phyloP scores from a whole-genome alignment of 2,329 filamentous ascomycete genomes.

The Leptographium galeiforme region DNA sequence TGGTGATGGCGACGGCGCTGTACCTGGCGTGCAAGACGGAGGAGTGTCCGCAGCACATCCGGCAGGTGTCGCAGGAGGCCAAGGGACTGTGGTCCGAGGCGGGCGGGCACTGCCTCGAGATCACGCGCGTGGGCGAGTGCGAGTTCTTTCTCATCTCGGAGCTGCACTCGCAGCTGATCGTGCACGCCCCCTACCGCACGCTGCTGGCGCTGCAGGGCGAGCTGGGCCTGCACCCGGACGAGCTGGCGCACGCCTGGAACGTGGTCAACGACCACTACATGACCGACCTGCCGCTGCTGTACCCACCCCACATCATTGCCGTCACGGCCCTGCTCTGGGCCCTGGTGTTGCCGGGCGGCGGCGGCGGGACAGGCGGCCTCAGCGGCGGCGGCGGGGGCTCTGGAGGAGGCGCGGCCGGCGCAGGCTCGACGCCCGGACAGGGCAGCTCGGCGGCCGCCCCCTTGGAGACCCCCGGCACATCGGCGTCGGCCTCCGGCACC shows the following conservation, averaged over 20 bases:
- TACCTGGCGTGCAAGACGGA: conserved; percentile 98
- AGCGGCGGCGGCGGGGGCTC: conserved; percentile 15
- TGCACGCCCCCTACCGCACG: conserved; percentile 83
- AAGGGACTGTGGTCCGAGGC: conserved; percentile 66
- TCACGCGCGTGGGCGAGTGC: conserved; percentile 79
- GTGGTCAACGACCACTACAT: conserved; percentile 89
- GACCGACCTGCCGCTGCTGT: conserved; percentile 77
- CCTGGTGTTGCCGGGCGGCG: conserved; percentile 63
- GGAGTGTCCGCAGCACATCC: conserved; percentile 91
- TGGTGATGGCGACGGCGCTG: conserved; percentile 82
- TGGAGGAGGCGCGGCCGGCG: neutral
- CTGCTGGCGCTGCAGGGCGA: conserved; percentile 57
- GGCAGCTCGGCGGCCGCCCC: too few species aligned
- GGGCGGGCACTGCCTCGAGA: conserved; percentile 54
- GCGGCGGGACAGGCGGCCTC: neutral
- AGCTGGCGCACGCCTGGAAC: conserved; percentile 62
- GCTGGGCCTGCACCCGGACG: conserved; percentile 62
- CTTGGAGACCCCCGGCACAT: too few species aligned
- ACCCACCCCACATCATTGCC: conserved; percentile 79
- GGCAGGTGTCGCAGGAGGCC: conserved; percentile 77
- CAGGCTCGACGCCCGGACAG: conserved; percentile 5
- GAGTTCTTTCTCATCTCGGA: conserved; percentile 88
- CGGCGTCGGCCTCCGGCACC: neutral
- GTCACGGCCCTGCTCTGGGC: conserved; percentile 74
- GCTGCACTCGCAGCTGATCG: conserved; percentile 77